Conservation (phyloP, 2,329 filamentous ascomycete species). For the Beauveria sp. region DNA sequence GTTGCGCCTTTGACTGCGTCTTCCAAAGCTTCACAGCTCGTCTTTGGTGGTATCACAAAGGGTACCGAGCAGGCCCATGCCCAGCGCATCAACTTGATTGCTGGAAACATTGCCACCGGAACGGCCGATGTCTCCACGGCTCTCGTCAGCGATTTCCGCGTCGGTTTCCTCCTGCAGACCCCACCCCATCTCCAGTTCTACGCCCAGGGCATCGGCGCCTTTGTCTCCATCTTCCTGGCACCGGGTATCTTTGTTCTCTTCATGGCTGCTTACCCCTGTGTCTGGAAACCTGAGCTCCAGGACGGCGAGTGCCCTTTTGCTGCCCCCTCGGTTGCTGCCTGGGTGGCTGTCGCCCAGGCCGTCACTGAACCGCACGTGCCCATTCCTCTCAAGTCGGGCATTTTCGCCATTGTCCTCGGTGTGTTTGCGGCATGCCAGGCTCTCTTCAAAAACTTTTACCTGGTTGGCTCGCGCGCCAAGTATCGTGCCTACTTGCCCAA, state of each 20-base stretch:
- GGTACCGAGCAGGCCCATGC: slow-evolving; percentile 42
- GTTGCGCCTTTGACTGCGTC: slow-evolving; percentile 54
- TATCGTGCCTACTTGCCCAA: slow-evolving; percentile 52
- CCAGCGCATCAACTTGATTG: slow-evolving; percentile 58
- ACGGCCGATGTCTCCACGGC: slow-evolving; percentile 47
- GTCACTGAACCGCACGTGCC: slow-evolving; percentile 50
- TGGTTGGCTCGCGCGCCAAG: slow-evolving; percentile 44
- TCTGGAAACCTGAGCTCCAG: slow-evolving; percentile 40
- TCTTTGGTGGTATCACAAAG: slow-evolving; percentile 57
- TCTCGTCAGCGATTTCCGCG: slow-evolving; percentile 57
- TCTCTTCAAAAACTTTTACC: slow-evolving; percentile 45
- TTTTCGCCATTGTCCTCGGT: slow-evolving; percentile 50
- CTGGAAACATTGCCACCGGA: slow-evolving; percentile 49
- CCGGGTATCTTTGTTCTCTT: slow-evolving; percentile 63
- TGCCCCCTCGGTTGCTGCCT: slow-evolving; percentile 57
- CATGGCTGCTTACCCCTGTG: slow-evolving; percentile 61
- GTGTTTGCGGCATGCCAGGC: slow-evolving; percentile 43
- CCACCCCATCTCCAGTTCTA: slow-evolving; percentile 59
- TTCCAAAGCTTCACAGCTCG: slow-evolving; percentile 56
- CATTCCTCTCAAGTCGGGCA: slow-evolving; percentile 45
- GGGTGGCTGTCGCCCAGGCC: slow-evolving; percentile 57
- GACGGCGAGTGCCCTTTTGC: slow-evolving; percentile 48
- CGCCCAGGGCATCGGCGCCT: slow-evolving; percentile 54
- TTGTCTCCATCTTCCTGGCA: slow-evolving; percentile 59
- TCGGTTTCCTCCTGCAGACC: slow-evolving; percentile 59